These are phyloP conservation scores for Hortiboletus rubellus DNA, from an alignment of 1,284 basidiomycete genomes.

Conservation along the genomic window DNA sequence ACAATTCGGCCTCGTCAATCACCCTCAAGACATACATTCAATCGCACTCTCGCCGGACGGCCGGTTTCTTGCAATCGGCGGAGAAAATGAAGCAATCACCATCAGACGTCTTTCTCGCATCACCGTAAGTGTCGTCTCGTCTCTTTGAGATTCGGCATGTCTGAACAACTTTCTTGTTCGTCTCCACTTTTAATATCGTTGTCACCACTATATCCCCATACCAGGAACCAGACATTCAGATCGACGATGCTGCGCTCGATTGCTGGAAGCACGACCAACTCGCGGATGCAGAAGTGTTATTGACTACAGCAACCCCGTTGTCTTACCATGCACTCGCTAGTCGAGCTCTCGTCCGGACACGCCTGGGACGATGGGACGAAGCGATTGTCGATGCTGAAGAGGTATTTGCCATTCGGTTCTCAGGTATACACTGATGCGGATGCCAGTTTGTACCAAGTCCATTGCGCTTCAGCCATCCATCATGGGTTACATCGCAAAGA, in stretches of 20 bases:
- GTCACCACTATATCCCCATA: not conserved
- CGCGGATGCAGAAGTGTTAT: not conserved
- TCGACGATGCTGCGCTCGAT: not conserved
- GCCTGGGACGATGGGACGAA: not conserved
- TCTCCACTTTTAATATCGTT: not conserved
- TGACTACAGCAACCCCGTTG: not conserved
- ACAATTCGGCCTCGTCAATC: not conserved
- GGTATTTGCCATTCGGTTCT: not conserved
- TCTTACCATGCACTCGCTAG: conserved; percentile 1
- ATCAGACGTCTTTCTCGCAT: not conserved
- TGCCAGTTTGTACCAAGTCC: not conserved
- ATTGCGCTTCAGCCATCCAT: not conserved
- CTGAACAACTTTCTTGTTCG: not conserved
- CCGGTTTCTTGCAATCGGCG: not conserved
- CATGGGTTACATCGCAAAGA: conserved; percentile 8
- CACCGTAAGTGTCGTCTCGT: not conserved
- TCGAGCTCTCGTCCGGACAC: conserved; percentile 2
- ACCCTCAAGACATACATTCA: not conserved
- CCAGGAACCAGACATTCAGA: not conserved
- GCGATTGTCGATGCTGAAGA: conserved; percentile 9
- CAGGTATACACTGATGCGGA: not conserved
- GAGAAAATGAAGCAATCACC: not conserved
- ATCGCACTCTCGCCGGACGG: conserved; percentile 1
- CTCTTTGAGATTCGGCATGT: not conserved
- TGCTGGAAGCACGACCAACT: not conserved